Evolutionary conservation across 768 basidiomycete species (phyloP).

Genomic region (Royoungia palumana): DNA sequence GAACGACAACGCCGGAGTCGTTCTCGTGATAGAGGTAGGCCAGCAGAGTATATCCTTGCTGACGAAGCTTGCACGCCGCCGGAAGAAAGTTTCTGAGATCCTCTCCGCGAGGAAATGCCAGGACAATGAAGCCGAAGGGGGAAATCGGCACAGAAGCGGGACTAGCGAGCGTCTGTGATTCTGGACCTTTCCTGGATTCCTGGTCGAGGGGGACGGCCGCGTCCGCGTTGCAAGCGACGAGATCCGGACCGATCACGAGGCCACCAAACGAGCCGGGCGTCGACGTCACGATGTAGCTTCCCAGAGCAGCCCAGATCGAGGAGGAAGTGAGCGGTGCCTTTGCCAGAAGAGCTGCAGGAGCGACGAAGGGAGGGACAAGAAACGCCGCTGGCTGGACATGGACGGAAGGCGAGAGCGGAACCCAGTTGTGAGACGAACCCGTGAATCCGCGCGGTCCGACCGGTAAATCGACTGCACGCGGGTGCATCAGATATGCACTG

Average conservation of each 20-base stretch:
- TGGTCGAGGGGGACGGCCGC: background rate
- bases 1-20: constrained; percentile 4
- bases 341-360: constrained; percentile 33
- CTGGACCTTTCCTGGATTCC: background rate
- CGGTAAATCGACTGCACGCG: constrained; percentile 35
- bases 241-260: constrained; percentile 28
- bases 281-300: constrained; percentile 27
- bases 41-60: constrained; percentile 28
- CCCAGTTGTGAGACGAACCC: constrained; percentile 21
- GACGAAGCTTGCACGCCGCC: constrained; percentile 35
- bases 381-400: constrained; percentile 41
- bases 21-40: constrained; percentile 31
- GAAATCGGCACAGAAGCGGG: constrained; percentile 1
- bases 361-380: constrained; percentile 60
- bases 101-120: constrained; percentile 34
- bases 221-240: background rate
- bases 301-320: constrained; percentile 25
- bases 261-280: constrained; percentile 37
- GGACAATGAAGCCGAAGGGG: constrained; percentile 27
- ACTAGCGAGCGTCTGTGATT: background rate
- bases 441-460: constrained; percentile 41
- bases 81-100: constrained; percentile 35
- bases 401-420: constrained; percentile 33
- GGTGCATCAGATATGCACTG: constrained; percentile 40
- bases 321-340: constrained; percentile 15